A percentile compares a stretch with the other conserved stretches of the same genome.
phyloP scores from a whole-genome alignment of 768 basidiomycete genomes.

The Trametes meyenii region DNA sequence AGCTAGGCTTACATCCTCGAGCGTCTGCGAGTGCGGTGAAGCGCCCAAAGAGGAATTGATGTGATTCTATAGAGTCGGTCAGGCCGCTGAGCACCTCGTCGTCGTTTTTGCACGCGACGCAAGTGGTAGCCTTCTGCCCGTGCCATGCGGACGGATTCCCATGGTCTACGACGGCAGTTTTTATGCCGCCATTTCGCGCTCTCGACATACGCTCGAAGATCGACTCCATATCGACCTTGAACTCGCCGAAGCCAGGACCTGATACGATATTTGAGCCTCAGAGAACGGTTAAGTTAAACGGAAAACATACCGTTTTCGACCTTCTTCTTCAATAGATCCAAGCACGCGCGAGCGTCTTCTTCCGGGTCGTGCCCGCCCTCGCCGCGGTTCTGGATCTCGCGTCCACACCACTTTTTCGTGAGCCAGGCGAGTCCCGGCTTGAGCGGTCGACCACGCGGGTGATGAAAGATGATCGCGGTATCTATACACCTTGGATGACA shows the following conservation, averaged over 20 bases:
- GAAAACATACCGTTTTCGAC: slow-evolving; percentile 59
- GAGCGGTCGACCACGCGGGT: slow-evolving; percentile 90
- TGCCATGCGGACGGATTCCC: slow-evolving; percentile 86
- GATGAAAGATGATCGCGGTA: slow-evolving; percentile 87
- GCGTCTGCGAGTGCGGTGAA: slow-evolving; percentile 81
- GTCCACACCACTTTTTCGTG: slow-evolving; percentile 88
- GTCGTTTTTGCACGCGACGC: slow-evolving; percentile 75
- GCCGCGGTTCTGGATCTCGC: slow-evolving; percentile 85
- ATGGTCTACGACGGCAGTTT: slow-evolving; percentile 79
- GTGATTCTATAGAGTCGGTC: slow-evolving; percentile 55
- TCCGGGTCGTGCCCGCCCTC: slow-evolving; percentile 92
- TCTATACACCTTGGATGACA: slow-evolving; percentile 89
- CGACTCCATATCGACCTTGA: slow-evolving; percentile 80
- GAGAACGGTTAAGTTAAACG: neutral
- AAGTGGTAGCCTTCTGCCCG: slow-evolving; percentile 78
- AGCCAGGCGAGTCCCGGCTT: slow-evolving; percentile 98
- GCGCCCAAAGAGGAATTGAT: slow-evolving; percentile 85
- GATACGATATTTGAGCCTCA: neutral
- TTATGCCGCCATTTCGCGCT: slow-evolving; percentile 48
- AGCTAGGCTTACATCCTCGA: slow-evolving; percentile 68
- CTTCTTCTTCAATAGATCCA: slow-evolving; percentile 85
- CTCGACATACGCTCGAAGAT: slow-evolving; percentile 86
- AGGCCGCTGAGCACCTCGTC: slow-evolving; percentile 77
- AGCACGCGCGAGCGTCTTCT: slow-evolving; percentile 89
- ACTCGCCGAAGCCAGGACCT: slow-evolving; percentile 83